Evolutionary conservation across 2,329 filamentous ascomycete species (phyloP), one percentile per base, ranked within the genome.

Genomic region (Fusarium virguliforme): DNA sequence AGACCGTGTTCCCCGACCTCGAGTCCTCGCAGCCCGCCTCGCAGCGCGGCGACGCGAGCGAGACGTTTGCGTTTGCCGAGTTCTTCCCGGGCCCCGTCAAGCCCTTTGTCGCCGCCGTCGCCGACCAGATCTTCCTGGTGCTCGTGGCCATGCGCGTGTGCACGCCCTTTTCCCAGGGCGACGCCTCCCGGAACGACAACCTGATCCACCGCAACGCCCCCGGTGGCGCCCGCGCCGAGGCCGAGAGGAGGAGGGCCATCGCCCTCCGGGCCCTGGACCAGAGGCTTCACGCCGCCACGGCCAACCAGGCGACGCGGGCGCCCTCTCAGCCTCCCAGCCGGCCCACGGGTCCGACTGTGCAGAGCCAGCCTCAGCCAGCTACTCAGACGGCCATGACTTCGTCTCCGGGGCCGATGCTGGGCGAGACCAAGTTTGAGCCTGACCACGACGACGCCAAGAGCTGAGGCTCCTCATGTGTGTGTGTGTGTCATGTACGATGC

Each of bases 51-150:
- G 96, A 99, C 80, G 94, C 96, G 37, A 97, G 93, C 81, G 96
- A 99, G 81, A 97, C 95, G 0, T 99, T 99, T 79, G 92, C 95
- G 8, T 97, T 99, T 80, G 92, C 94, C 71, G 94, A 96, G 76
- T 97, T 99, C 85, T 98, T 98, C 83, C 96, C 96, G 0, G 92
- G 92, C 54, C 89, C 91, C 4, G 84, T 93, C 43, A 95, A 98
- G 79, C 92, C 94, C 0, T 85, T 93, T 13, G 87, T 98, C 43
- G 89, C 91, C 15, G 87, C 90, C 9, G 79, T 97, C n/a, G 88
- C 92, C 10, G 90, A 77, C 37, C 75, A 77, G 55, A 81, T 98
- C 28, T 98, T 95, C 82, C 86, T 87, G 64, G 80, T 92, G 4
- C 85, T 98, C 1, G 91, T 98, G 2, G 86, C 92, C 6, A 79